phyloP scores from a whole-genome alignment of 2,329 filamentous ascomycete species.

The Tympanopsis confertula region DNA sequence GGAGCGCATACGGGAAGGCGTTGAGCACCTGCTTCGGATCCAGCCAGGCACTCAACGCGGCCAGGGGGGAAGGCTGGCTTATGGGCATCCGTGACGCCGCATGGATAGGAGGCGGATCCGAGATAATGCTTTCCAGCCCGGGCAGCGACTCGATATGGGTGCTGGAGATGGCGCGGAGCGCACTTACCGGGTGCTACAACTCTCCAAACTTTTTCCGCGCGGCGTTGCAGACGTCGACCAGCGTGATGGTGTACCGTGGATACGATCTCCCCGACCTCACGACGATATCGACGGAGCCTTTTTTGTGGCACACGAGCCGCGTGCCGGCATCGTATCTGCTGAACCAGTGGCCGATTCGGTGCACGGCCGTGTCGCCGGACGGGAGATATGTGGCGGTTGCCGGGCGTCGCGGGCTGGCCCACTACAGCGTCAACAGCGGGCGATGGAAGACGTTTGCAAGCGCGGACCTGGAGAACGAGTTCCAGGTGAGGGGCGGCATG shows the following conservation, averaged over 20 bases:
- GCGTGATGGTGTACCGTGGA: slow-evolving; percentile 83
- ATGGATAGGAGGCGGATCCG: slow-evolving; percentile 81
- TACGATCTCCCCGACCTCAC: slow-evolving; percentile 86
- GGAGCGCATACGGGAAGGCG: slow-evolving; percentile 93
- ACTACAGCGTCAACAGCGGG: slow-evolving; percentile 89
- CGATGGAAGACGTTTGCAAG: slow-evolving; percentile 92
- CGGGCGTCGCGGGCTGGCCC: slow-evolving; percentile 79
- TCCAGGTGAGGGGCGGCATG: slow-evolving; percentile 88
- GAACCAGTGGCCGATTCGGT: slow-evolving; percentile 86
- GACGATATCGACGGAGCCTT: slow-evolving; percentile 81
- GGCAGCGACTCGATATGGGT: slow-evolving; percentile 71
- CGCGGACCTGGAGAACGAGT: slow-evolving; percentile 71
- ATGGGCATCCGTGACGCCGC: slow-evolving; percentile 63
- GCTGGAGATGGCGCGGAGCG: slow-evolving; percentile 85
- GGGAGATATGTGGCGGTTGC: slow-evolving; percentile 93
- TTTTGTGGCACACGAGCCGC: slow-evolving; percentile 87
- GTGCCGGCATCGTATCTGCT: slow-evolving; percentile 76
- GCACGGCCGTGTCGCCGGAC: slow-evolving; percentile 78
- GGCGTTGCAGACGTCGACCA: slow-evolving; percentile 75
- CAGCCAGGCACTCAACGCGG: slow-evolving; percentile 49
- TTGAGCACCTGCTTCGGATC: slow-evolving; percentile 73
- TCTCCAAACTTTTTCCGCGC: slow-evolving; percentile 84
- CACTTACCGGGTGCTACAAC: slow-evolving; percentile 83
- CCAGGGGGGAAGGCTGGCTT: slow-evolving; percentile 76
- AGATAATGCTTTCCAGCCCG: slow-evolving; percentile 65